phyloP scores from a whole-genome alignment of 2,329 filamentous ascomycete genomes.

The Talaromyces funiculosus region DNA sequence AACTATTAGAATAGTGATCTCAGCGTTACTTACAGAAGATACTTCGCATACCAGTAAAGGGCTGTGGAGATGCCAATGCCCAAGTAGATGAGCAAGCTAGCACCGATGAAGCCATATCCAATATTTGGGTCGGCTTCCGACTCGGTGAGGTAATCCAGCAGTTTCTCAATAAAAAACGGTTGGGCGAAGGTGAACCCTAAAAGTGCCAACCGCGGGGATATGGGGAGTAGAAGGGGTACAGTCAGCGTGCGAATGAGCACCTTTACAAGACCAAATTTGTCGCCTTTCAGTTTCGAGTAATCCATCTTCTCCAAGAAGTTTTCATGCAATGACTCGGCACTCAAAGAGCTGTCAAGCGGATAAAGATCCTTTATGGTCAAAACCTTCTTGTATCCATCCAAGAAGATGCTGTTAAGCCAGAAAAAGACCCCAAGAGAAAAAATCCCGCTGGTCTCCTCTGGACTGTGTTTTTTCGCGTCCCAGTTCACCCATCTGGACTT shows the following conservation, averaged over 20 bases:
- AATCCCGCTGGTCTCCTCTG: conserved; percentile 44
- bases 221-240: conserved; percentile 25
- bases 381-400: conserved; percentile 39
- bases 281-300: conserved; percentile 4
- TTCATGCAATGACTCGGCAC: not conserved
- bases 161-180: conserved; percentile 34
- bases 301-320: conserved; percentile 3
- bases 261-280: conserved; percentile 6
- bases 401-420: conserved; percentile 46
- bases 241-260: conserved; percentile 2
- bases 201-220: conserved; percentile 28
- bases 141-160: conserved; percentile 29
- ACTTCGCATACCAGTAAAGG: conserved; percentile 32
- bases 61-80: conserved; percentile 38
- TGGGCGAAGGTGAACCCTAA: conserved; percentile 34
- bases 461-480: conserved; percentile 36
- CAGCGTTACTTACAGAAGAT: not conserved
- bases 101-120: conserved; percentile 41
- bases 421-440: conserved; percentile 42
- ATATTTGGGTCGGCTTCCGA: conserved; percentile 26
- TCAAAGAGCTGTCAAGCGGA: conserved; percentile 36
- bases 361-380: conserved; percentile 39
- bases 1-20: not conserved
- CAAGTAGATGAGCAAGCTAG: conserved; percentile 39
- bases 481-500: conserved; percentile 43